Base-by-base conservation (phyloP, 768 basidiomycete genomes). In the Chiua virens region DNA sequence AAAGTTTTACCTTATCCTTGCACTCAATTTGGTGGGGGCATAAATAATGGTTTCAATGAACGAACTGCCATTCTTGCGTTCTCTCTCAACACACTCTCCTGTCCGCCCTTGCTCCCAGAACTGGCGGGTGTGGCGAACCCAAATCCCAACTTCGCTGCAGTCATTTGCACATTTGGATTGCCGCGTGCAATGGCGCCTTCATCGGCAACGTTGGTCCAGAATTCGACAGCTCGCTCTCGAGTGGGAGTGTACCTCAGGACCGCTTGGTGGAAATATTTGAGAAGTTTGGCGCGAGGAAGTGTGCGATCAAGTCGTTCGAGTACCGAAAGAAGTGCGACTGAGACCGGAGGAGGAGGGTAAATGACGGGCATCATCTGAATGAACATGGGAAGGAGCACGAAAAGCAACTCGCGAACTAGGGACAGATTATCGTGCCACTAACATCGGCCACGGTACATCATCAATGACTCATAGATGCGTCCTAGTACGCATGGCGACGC, bases 391-490 rank as follows among this genome's bases (percentile, higher is more conserved):
- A 89, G 71, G 27, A 75, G 8, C 49, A 87, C 71, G 69, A 89
- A 85, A 47, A 86, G 64, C 2, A 73, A 23, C 47, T 79, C 78
- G n/a, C 88, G 86, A 30, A 69, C 53, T 42, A 74, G 62, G 62
- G 79, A 76, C 34, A 85, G 67, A 25, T 62, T 71, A 63, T 89
- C 86, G 67, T 87, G 84, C 82, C 82, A 85, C 87, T 89, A 44
- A 14, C 15, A 17, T 49, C 20, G n/a, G n/a, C 44, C 25, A 40
- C 18, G 5, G 18, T 18, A 23, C 34, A 13, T 36, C 10, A 37
- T 58, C 30, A 62, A 27, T 17, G 36, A 25, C 21, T 18, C 25
- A 20, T 11, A 14, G 30, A 42, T 6, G 21, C 13, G 17, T 45
- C 42, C 28, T 23, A 46, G 41, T 10, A 37, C 13, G 20, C 9